Base-by-base conservation (phyloP, 441 rosid species). In the Rhodomyrtus psidioides region DNA sequence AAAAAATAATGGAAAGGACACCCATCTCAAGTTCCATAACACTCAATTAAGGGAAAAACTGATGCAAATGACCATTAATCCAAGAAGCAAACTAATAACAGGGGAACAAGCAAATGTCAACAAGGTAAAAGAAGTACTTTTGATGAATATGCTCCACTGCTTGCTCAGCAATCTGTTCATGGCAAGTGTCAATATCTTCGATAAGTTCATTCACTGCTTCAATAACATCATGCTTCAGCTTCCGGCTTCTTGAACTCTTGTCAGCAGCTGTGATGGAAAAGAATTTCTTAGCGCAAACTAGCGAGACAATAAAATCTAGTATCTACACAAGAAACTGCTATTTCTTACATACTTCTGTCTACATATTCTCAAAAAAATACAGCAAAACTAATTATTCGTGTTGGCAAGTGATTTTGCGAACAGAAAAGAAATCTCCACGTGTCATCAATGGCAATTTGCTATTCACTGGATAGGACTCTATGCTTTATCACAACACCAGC, bases 111-210 rank as follows among this genome's bases (percentile, higher is more conserved):
- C 86, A 85, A 49, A 28, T 15, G n/a, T 46, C 30, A 49, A 59
- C 14, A 62, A 60, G 44, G 51, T 13, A 55, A 9, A 30, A 39
- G 7, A 88, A 53, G 60, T 98, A 98, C 99, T 98, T 96, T 70
- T 98, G 99, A 92, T 98, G 99, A 88, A 98, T 98, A 87, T 98
- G 99, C 91, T 96, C 99, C 84, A 98, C 92, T n/a, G 99, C 99
- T 91, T 96, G 99, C 91, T 95, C 99, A 75, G 98, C 98, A 56
- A 98, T 98, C 94, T 93, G 98, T 88, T 96, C 99, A 87, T 95
- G 98, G 89, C 98, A 98, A 76, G 96, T 94, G 87, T 88, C 86
- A 88, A 96, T 94, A 85, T 96, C 99, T 83, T 91, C 94, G 88
- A 98, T 94, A 87, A 98, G 98, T 83, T 98, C 99, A 88, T 98